These are phyloP conservation scores for Nemania sp. DNA, from an alignment of 2,329 filamentous ascomycete species.

Conservation along the genomic window DNA sequence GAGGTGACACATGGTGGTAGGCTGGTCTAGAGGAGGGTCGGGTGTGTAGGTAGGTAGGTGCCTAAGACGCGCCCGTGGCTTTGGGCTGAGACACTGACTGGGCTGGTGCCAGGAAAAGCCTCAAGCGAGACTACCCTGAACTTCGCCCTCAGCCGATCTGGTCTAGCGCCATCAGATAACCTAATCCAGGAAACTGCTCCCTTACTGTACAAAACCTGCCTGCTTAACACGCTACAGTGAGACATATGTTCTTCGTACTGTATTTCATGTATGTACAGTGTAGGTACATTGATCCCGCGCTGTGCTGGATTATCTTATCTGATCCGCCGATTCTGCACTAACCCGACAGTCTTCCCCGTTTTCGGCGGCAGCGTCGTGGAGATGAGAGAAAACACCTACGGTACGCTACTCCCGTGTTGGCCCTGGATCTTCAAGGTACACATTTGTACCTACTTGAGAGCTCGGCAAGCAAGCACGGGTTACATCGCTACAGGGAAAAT, in stretches of 20 bases:
- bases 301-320: constrained; percentile 39
- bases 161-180: constrained; percentile 28
- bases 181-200: not conserved
- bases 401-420: not conserved
- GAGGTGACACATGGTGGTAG: no score
- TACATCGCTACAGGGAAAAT: constrained; percentile 24
- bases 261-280: not conserved
- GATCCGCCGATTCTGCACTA: constrained; percentile 34
- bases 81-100: no score
- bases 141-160: not conserved
- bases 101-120: constrained; percentile 4
- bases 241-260: no score
- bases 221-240: not conserved
- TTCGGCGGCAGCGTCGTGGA: constrained; percentile 27
- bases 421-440: constrained; percentile 20
- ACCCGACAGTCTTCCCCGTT: constrained; percentile 21
- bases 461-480: constrained; percentile 19
- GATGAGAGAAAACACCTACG: not conserved
- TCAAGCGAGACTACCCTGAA: not conserved
- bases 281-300: not conserved
- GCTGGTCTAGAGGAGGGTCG: no score
- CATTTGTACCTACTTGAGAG: constrained; percentile 26
- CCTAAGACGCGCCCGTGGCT: no score
- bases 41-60: not conserved
- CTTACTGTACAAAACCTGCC: not conserved